Evolutionary conservation across 495 filamentous ascomycete genomes (phyloP), one percentile per base, ranked within the genome.

Genomic region (Geopyxis carbonaria): DNA sequence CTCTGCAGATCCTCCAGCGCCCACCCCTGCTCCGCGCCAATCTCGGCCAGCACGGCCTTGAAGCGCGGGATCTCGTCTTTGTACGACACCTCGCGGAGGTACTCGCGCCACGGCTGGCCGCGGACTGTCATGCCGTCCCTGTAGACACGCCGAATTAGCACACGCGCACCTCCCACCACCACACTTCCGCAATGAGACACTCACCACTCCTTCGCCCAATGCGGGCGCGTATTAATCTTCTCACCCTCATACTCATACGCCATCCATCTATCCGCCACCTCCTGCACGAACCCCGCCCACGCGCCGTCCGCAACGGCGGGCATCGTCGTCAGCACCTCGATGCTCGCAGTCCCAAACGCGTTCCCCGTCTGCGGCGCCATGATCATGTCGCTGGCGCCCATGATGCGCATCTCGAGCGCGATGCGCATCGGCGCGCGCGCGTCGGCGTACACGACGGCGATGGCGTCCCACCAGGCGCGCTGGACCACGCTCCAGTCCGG

Each of bases 181-280:
- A 2, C 21, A 29, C 15, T 28, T 13, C 19, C 20, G 8, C 4
- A 6, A 14, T 23, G 19, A 22, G 28, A 21, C 24, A 52, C 53
- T 16, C 53, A 50, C 68, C 68, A 69, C 47, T 72, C 65, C 48
- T 72, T 72, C 0, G 68, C 68, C 68, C 65, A 68, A 43, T 72
- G 68, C 23, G 68, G 67, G 5, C 67, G 41, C 13, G 64, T 59
- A 31, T 65, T 62, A 8, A 63, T 36, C 29, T 48, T 45, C 5
- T 48, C 39, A 3, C 57, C 60, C 3, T 53, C 29, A 21, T 54
- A 53, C 16, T 53, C 51, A 40, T 65, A 65, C 9, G 44, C 37
- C 50, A 57, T 57, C 67, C 67, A 71, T 11, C 45, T 43, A 40
- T 67, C 64, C 8, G 58, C 32, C 10, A 69, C 55, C 7, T 50